phyloP scores from a whole-genome alignment of 176 grass and related monocot genomes.

The Aegilops sharonensis region DNA sequence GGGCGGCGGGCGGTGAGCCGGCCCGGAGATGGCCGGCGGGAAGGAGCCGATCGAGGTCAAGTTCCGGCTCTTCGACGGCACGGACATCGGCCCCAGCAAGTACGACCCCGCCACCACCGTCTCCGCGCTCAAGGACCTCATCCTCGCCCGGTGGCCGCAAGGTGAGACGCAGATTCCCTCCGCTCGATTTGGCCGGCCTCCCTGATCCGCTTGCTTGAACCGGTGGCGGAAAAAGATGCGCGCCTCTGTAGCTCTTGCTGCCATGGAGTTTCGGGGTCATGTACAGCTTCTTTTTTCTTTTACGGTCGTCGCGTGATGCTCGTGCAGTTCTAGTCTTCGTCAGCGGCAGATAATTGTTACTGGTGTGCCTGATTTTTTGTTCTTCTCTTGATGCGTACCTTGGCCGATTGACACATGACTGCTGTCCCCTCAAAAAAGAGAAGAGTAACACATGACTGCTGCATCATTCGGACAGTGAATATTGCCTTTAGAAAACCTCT shows the following conservation, averaged over 20 bases:
- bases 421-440: no score
- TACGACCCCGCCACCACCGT: conserved; percentile 79
- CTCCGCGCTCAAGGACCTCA: conserved; percentile 80
- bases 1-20: conserved; percentile 36
- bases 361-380: neutral
- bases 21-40: conserved; percentile 39
- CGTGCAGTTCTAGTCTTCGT: neutral
- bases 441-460: neutral
- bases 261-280: conserved; percentile 5
- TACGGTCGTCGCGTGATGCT: neutral
- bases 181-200: conserved; percentile 12
- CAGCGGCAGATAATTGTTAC: neutral
- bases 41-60: conserved; percentile 80
- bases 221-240: neutral
- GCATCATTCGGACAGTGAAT: neutral
- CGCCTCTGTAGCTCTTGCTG: conserved; percentile 23
- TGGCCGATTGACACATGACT: neutral
- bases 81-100: conserved; percentile 86
- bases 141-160: conserved; percentile 87
- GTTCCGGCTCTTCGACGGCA: conserved; percentile 83
- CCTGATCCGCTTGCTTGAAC: conserved; percentile 29
- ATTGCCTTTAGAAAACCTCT: no score
- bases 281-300: neutral
- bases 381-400: neutral
- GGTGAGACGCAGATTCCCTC: conserved; percentile 43